These are phyloP conservation scores for Dioscorea alata DNA, from an alignment of 106 monocot species.

Conservation along the genomic window DNA sequence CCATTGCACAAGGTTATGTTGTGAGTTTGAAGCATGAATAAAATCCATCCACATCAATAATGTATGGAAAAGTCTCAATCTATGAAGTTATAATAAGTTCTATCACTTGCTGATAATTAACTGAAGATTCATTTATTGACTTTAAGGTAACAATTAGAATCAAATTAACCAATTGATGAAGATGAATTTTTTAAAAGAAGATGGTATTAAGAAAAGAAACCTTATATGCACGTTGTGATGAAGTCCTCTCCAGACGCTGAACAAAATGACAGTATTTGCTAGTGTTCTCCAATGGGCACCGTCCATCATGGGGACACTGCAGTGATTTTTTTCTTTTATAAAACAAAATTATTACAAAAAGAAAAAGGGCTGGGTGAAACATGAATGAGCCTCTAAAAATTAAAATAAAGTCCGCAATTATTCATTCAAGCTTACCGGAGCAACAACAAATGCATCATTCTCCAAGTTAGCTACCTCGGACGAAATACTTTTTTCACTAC, in stretches of 20 bases:
- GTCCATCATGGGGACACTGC: slow-evolving; percentile 97
- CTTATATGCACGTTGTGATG: slow-evolving; percentile 90
- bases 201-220: slow-evolving; percentile 13
- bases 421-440: slow-evolving; percentile 64
- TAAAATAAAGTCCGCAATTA: neutral
- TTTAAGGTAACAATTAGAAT: too few relatives aligned
- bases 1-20: too few relatives aligned
- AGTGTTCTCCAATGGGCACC: slow-evolving; percentile 78
- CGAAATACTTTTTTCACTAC: slow-evolving; percentile 32
- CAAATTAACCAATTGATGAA: too few relatives aligned
- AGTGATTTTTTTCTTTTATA: neutral
- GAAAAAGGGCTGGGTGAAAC: neutral
- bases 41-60: too few relatives aligned
- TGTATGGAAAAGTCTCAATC: too few relatives aligned
- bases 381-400: neutral
- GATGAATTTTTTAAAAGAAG: too few relatives aligned
- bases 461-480: slow-evolving; percentile 16
- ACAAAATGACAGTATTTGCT: slow-evolving; percentile 95
- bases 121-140: too few relatives aligned
- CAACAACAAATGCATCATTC: slow-evolving; percentile 78
- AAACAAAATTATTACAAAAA: neutral
- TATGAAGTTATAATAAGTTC: too few relatives aligned
- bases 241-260: slow-evolving; percentile 91
- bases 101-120: too few relatives aligned
- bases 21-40: too few relatives aligned